A percentile compares a stretch with the other conserved stretches of the same genome.
Conservation (phyloP, 1,284 basidiomycete genomes). For the Marasmius tenuissimus region DNA sequence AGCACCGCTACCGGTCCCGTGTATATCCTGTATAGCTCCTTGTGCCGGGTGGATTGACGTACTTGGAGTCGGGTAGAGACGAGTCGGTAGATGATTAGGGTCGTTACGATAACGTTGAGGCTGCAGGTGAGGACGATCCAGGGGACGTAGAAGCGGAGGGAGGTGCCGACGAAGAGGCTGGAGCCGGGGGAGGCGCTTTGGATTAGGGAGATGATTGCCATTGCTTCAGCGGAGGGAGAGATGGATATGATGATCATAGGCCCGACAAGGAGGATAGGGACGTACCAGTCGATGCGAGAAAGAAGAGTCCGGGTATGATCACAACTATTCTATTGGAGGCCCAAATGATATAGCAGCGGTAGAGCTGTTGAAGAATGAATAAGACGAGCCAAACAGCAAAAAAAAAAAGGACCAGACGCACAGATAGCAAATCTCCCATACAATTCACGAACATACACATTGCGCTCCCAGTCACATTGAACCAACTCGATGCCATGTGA, state of each 20-base stretch:
- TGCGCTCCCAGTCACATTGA: background rate
- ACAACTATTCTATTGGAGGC: background rate
- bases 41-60: slow-evolving; percentile 12
- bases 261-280: background rate
- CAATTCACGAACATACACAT: background rate
- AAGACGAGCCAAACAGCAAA: background rate
- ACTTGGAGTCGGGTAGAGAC: slow-evolving; percentile 14
- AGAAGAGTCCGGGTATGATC: background rate
- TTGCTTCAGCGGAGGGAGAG: slow-evolving; percentile 4
- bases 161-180: slow-evolving; percentile 12
- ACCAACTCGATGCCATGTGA: background rate
- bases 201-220: slow-evolving; percentile 22
- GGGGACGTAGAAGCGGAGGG: slow-evolving; percentile 20
- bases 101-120: slow-evolving; percentile 23
- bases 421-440: slow-evolving; percentile 1
- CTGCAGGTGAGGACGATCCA: slow-evolving; percentile 22
- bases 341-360: slow-evolving; percentile 3
- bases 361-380: background rate
- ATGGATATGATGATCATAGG: background rate
- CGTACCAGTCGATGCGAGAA: slow-evolving; percentile 2
- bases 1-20: slow-evolving; percentile 23
- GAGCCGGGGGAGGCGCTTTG: slow-evolving; percentile 20
- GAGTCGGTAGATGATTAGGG: slow-evolving; percentile 20
- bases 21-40: slow-evolving; percentile 15
- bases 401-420: background rate